A percentile compares a stretch with the other conserved stretches of the same genome.
These are phyloP conservation scores for Didymosphaeria variabile DNA, from an alignment of 2,329 filamentous ascomycete genomes.

Conservation along the genomic window DNA sequence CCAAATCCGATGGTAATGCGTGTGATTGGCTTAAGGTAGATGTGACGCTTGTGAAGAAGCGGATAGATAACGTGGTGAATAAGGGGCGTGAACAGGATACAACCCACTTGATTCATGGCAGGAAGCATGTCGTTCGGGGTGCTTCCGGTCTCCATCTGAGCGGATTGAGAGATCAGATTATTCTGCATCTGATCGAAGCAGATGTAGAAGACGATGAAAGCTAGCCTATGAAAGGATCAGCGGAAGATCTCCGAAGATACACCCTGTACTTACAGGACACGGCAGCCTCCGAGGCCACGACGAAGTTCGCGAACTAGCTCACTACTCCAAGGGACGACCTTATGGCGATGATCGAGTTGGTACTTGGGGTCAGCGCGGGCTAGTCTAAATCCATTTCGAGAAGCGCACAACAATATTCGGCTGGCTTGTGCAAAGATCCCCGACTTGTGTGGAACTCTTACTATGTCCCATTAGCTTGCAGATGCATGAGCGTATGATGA, in stretches of 20 bases:
- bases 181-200: constrained; percentile 53
- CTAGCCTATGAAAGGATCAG: constrained; percentile 17
- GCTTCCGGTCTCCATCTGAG: constrained; percentile 43
- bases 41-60: constrained; percentile 35
- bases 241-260: not conserved
- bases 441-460: constrained; percentile 30
- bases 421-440: constrained; percentile 37
- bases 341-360: constrained; percentile 30
- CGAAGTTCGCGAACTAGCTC: constrained; percentile 40
- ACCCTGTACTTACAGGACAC: constrained; percentile 32
- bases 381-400: constrained; percentile 39
- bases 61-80: constrained; percentile 42
- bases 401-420: constrained; percentile 38
- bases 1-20: constrained; percentile 44
- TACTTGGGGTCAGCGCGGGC: constrained; percentile 35
- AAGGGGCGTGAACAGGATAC: constrained; percentile 44
- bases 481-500: not conserved
- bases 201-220: constrained; percentile 47
- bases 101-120: constrained; percentile 42
- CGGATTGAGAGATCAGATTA: constrained; percentile 50
- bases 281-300: constrained; percentile 42
- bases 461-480: constrained; percentile 15
- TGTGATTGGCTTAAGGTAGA: constrained; percentile 40
- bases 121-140: constrained; percentile 50
- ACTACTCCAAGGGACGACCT: constrained; percentile 37